Evolutionary conservation across 805 yeast genomes (phyloP).

Genomic region (Candida fluviatilis): DNA sequence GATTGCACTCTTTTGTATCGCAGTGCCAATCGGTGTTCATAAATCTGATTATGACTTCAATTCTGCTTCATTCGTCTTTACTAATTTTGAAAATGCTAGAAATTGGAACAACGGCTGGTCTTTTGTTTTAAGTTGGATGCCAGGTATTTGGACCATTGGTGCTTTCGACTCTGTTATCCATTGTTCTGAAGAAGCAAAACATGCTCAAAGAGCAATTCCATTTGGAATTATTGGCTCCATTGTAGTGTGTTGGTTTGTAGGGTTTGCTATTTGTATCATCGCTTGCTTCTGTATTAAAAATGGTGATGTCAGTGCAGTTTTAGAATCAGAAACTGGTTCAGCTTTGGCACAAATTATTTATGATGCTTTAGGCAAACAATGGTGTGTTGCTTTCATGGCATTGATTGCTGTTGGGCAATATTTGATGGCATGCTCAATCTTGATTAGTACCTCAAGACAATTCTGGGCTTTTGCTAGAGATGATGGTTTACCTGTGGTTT

Average conservation of each 20-base stretch:
- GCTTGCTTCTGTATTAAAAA: conserved; percentile 53
- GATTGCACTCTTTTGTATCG: conserved; percentile 54
- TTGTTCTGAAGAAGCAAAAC: conserved; percentile 66
- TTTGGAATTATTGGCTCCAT: conserved; percentile 60
- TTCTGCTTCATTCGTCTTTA: conserved; percentile 44
- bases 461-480: conserved; percentile 77
- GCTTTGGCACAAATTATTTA: conserved; percentile 63
- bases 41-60: conserved; percentile 11
- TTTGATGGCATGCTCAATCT: conserved; percentile 60
- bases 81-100: conserved; percentile 44
- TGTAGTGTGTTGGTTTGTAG: conserved; percentile 52
- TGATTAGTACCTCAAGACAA: conserved; percentile 66
- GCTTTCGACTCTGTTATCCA: conserved; percentile 71
- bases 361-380: conserved; percentile 58
- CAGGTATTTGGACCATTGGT: conserved; percentile 73
- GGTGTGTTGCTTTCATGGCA: conserved; percentile 64
- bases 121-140: conserved; percentile 54
- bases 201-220: conserved; percentile 62
- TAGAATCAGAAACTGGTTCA: conserved; percentile 48
- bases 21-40: conserved; percentile 54
- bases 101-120: conserved; percentile 24
- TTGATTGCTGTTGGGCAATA: conserved; percentile 57
- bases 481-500: conserved; percentile 64
- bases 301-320: conserved; percentile 35
- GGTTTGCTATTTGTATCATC: conserved; percentile 53